These are phyloP conservation scores for Boletus sensibilis DNA, from an alignment of 768 basidiomycete genomes.

Conservation along the genomic window DNA sequence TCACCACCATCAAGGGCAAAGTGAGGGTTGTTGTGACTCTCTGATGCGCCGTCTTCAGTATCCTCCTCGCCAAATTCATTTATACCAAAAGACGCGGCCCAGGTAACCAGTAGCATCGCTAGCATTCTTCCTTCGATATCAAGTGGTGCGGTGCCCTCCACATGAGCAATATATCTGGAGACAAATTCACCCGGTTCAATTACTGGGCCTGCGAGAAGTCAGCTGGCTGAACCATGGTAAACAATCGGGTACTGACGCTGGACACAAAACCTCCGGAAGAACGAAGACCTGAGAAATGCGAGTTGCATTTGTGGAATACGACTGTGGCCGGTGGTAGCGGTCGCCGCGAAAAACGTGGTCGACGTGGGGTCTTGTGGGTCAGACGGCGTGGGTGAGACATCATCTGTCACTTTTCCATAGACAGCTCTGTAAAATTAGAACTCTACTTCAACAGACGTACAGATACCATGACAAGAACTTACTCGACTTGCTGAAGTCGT, in stretches of 20 bases:
- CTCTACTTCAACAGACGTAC: conserved; percentile 2
- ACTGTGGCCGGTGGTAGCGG: conserved; percentile 23
- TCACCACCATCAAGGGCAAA: conserved; percentile 20
- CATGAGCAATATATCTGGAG: conserved; percentile 65
- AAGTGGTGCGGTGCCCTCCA: conserved; percentile 59
- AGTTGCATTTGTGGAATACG: conserved; percentile 70
- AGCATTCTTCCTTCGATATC: conserved; percentile 75
- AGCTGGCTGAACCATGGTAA: conserved; percentile 2
- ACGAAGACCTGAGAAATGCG: conserved; percentile 81
- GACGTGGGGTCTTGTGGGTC: conserved; percentile 26
- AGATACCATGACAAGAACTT: conserved; percentile 31
- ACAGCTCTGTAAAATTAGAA: conserved; percentile 52
- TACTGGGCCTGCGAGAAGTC: conserved; percentile 64
- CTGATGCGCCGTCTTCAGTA: conserved; percentile 3
- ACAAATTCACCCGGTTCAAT: conserved; percentile 80
- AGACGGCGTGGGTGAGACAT: conserved; percentile 27
- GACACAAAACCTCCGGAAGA: conserved; percentile 80
- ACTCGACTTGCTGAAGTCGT: conserved; percentile 84
- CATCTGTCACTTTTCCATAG: conserved; percentile 65
- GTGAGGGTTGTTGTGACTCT: conserved; percentile 2
- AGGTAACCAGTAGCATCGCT: conserved; percentile 76
- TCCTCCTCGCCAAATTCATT: conserved; percentile 66
- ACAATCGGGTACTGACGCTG: conserved; percentile 59
- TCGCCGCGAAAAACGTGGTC: conserved; percentile 4
- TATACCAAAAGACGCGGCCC: conserved; percentile 88